phyloP scores from a whole-genome alignment of 176 grass and related monocot genomes.

The Poa annua region DNA sequence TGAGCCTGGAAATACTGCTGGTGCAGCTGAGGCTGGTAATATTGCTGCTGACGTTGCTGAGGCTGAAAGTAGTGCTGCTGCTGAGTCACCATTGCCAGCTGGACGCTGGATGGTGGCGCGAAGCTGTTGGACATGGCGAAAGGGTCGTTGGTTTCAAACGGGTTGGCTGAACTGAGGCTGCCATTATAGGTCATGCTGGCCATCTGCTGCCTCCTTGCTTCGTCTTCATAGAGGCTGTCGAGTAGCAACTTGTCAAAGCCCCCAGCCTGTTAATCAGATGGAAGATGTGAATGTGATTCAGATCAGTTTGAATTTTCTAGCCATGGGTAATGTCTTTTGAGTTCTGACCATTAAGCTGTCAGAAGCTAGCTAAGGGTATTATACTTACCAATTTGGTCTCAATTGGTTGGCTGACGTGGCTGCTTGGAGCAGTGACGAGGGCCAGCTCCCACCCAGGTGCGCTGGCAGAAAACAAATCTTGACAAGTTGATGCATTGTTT shows the following conservation, averaged over 20 bases:
- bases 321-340: neutral
- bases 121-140: slow-evolving; percentile 68
- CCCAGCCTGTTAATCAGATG: slow-evolving; percentile 67
- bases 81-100: slow-evolving; percentile 68
- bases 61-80: slow-evolving; percentile 48
- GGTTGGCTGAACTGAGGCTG: slow-evolving; percentile 41
- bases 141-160: slow-evolving; percentile 59
- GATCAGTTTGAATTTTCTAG: neutral
- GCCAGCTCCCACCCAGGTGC: slow-evolving; percentile 87
- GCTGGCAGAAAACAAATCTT: slow-evolving; percentile 54
- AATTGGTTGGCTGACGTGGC: slow-evolving; percentile 49
- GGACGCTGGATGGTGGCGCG: slow-evolving; percentile 62
- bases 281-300: slow-evolving; percentile 11
- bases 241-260: slow-evolving; percentile 91
- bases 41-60: slow-evolving; percentile 45
- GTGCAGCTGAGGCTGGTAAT: slow-evolving; percentile 47
- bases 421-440: slow-evolving; percentile 81
- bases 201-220: slow-evolving; percentile 77
- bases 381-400: slow-evolving; percentile 67
- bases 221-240: slow-evolving; percentile 89
- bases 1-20: slow-evolving; percentile 41
- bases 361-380: slow-evolving; percentile 9
- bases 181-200: slow-evolving; percentile 49
- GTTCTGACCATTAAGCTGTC: slow-evolving; percentile 6
- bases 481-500: slow-evolving; percentile 40